These are phyloP conservation scores for Pelagophyceae sp. DNA, from an alignment of 352 stramenopile species.

Conservation along the genomic window DNA sequence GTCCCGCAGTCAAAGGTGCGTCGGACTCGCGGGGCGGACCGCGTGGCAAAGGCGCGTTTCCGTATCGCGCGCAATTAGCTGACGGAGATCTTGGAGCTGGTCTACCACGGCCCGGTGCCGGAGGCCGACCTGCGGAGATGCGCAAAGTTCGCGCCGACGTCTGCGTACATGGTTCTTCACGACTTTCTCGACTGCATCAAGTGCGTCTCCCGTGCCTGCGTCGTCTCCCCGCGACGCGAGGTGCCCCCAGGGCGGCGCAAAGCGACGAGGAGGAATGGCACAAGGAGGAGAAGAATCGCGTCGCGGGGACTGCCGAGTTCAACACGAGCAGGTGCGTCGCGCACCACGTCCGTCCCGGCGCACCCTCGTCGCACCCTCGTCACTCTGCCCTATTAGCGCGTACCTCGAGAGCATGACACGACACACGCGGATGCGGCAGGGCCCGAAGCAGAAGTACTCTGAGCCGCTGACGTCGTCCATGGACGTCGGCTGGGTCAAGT, in stretches of 20 bases:
- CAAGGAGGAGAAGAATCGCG: neutral
- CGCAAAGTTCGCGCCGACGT: neutral
- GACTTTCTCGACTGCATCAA: neutral
- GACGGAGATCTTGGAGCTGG: neutral
- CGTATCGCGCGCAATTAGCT: too few species aligned
- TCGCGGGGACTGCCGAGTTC: neutral
- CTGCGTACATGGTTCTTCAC: neutral
- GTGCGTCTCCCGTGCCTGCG: too few species aligned
- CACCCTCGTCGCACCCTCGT: neutral
- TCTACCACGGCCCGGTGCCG: constrained; percentile 13
- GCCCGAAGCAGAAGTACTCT: constrained; percentile 2
- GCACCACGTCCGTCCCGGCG: neutral
- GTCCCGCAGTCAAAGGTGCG: too few species aligned
- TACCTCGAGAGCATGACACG: neutral
- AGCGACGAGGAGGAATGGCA: neutral
- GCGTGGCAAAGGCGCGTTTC: too few species aligned
- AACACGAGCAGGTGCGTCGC: too few species aligned
- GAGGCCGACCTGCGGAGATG: neutral
- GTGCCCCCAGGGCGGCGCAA: too few species aligned
- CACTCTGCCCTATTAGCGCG: neutral
- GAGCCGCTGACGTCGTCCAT: neutral
- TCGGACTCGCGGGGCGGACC: too few species aligned
- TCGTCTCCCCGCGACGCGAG: too few species aligned
- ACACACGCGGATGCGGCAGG: neutral
- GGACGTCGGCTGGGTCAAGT: neutral